Percentiles rank a stretch among this genome's conserved stretches.
Conservation (phyloP, 73 alveolate species). For the Paraurostyla sp. region DNA sequence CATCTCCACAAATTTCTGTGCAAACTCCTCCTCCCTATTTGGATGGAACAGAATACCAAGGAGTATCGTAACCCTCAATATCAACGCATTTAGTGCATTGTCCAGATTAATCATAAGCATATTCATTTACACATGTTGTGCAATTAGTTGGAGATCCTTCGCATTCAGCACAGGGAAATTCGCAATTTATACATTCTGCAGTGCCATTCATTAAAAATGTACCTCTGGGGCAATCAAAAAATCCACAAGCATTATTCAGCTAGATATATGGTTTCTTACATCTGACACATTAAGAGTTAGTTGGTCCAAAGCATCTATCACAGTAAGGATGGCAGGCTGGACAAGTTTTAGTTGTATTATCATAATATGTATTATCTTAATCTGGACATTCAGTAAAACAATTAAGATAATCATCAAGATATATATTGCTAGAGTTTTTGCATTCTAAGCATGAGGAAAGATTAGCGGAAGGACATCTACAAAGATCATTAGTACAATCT, state of each 20-base stretch:
- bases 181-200: not conserved
- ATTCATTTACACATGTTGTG: not conserved
- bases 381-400: slow-evolving; percentile 8
- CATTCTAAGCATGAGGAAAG: not conserved
- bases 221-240: not conserved
- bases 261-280: not conserved
- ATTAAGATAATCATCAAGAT: not conserved
- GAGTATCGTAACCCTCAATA: not conserved
- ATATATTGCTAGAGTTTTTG: not conserved
- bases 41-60: not conserved
- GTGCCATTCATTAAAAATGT: not conserved
- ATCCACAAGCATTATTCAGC: not conserved
- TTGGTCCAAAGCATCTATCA: slow-evolving; percentile 14
- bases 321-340: not conserved
- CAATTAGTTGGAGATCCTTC: not conserved
- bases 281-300: not conserved
- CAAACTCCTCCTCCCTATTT: slow-evolving; percentile 41
- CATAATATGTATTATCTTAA: not conserved
- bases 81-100: not conserved
- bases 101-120: slow-evolving; percentile 12
- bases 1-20: not conserved
- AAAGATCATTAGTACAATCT: slow-evolving; percentile 4
- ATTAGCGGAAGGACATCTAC: not conserved
- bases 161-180: slow-evolving; percentile 21
- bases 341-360: not conserved